Evolutionary conservation across 2,329 filamentous ascomycete genomes (phyloP).

Genomic region (Aspergillus sp.): DNA sequence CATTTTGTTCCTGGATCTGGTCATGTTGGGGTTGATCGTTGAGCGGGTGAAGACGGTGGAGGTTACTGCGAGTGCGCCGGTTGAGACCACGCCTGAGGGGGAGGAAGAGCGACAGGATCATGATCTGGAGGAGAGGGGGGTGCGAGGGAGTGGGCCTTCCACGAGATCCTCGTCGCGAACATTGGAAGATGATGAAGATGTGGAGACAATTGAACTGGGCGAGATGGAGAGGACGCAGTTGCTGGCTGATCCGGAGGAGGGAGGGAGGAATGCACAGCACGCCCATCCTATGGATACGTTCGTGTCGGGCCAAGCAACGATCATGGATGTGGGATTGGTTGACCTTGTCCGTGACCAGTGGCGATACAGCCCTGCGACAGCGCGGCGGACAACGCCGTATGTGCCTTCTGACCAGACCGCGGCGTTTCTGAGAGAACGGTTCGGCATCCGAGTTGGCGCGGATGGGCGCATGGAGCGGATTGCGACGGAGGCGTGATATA

Average conservation of each 20-base stretch:
- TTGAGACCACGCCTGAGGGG: slow-evolving; percentile 11
- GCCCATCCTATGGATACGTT: slow-evolving; percentile 43
- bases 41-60: slow-evolving; percentile 53
- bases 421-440: slow-evolving; percentile 39
- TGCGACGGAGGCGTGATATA: slow-evolving; percentile 10
- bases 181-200: not conserved
- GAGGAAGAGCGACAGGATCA: slow-evolving; percentile 49
- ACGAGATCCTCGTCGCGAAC: slow-evolving; percentile 31
- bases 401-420: slow-evolving; percentile 38
- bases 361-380: slow-evolving; percentile 30
- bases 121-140: slow-evolving; percentile 62
- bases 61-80: slow-evolving; percentile 14
- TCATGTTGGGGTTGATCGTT: slow-evolving; percentile 58
- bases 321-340: slow-evolving; percentile 41
- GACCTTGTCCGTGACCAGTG: slow-evolving; percentile 43
- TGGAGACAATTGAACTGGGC: slow-evolving; percentile 45
- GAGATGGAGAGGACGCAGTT: slow-evolving; percentile 34
- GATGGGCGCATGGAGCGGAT: slow-evolving; percentile 38
- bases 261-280: slow-evolving; percentile 21
- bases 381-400: slow-evolving; percentile 26
- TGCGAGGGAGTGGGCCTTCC: slow-evolving; percentile 44
- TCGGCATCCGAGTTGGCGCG: slow-evolving; percentile 39
- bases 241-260: slow-evolving; percentile 37
- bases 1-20: slow-evolving; percentile 56
- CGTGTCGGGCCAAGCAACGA: slow-evolving; percentile 38